Evolutionary conservation across 2,329 filamentous ascomycete species (phyloP).

Genomic region (Pyrenophora graminea): DNA sequence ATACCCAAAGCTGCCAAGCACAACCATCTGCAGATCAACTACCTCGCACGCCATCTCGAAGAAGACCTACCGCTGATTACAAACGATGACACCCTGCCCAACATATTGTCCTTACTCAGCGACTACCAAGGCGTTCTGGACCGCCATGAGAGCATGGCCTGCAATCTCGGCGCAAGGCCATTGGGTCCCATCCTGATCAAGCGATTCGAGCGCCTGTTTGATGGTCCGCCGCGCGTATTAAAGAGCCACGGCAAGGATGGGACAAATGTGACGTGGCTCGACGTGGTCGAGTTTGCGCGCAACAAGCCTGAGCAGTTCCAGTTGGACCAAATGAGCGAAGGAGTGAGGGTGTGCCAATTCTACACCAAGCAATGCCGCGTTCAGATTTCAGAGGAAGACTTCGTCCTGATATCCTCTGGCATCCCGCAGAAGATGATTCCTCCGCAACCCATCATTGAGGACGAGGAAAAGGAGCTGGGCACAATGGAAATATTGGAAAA

Average conservation of each 20-base stretch:
- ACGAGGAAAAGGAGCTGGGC: constrained; percentile 82
- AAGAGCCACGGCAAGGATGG: constrained; percentile 66
- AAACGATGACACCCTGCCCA: constrained; percentile 71
- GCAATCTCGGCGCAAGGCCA: constrained; percentile 81
- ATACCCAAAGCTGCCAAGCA: constrained; percentile 59
- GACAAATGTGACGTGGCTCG: constrained; percentile 75
- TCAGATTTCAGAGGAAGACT: constrained; percentile 88
- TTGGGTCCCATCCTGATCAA: constrained; percentile 82
- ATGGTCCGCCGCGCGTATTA: constrained; percentile 72
- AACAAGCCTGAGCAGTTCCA: constrained; percentile 78
- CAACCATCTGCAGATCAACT: constrained; percentile 70
- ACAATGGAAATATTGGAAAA: constrained; percentile 83
- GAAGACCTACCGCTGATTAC: constrained; percentile 66
- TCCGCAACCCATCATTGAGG: constrained; percentile 78
- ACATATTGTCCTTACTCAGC: constrained; percentile 71
- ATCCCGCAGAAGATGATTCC: constrained; percentile 82
- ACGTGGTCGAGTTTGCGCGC: constrained; percentile 83
- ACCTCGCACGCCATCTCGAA: constrained; percentile 65
- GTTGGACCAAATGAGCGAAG: constrained; percentile 69
- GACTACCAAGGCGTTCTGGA: constrained; percentile 86
- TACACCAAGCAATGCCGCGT: constrained; percentile 78
- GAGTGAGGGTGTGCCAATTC: constrained; percentile 76
- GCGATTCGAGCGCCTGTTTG: constrained; percentile 83
- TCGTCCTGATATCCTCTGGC: constrained; percentile 79
- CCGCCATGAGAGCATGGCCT: constrained; percentile 83